Evolutionary conservation across 164 flowering plant species (phyloP).

Genomic region (Chloranthus sessilifolius): DNA sequence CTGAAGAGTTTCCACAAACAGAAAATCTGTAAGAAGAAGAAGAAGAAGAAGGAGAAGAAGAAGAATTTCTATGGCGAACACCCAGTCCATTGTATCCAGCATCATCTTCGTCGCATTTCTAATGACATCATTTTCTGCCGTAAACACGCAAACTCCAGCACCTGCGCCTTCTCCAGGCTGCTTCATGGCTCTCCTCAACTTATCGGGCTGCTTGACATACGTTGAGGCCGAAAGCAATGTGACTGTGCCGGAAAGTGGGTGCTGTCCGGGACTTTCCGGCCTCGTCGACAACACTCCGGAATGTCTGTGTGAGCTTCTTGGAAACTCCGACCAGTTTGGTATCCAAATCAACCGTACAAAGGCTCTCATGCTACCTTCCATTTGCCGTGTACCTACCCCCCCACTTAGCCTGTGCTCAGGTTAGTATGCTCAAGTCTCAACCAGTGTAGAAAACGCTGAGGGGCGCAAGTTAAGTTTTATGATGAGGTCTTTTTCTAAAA

Average conservation of each 20-base stretch:
- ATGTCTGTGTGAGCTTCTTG: constrained; percentile 59
- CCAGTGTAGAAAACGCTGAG: no score
- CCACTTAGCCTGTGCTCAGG: constrained; percentile 29
- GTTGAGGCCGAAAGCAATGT: constrained; percentile 49
- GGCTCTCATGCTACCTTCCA: constrained; percentile 53
- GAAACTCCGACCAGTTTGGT: constrained; percentile 21
- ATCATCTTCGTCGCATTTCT: not conserved
- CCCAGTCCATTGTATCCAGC: not conserved
- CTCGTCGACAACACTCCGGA: constrained; percentile 45
- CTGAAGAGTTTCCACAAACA: no score
- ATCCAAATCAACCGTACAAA: constrained; percentile 28
- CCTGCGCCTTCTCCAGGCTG: constrained; percentile 30
- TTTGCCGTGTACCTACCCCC: constrained; percentile 45
- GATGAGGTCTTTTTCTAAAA: not conserved
- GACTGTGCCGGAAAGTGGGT: constrained; percentile 45
- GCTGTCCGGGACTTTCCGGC: constrained; percentile 62
- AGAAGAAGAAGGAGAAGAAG: not conserved
- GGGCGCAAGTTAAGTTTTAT: constrained; percentile 29
- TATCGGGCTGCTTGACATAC: constrained; percentile 56
- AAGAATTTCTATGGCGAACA: not conserved
- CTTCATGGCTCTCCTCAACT: constrained; percentile 20
- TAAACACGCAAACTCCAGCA: constrained; percentile 11
- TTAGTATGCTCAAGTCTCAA: not conserved
- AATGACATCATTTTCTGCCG: constrained; percentile 1
- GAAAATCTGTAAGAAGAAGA: no score